Base-by-base conservation (phyloP, 2,329 filamentous ascomycete genomes). In the Xylariales sp. region DNA sequence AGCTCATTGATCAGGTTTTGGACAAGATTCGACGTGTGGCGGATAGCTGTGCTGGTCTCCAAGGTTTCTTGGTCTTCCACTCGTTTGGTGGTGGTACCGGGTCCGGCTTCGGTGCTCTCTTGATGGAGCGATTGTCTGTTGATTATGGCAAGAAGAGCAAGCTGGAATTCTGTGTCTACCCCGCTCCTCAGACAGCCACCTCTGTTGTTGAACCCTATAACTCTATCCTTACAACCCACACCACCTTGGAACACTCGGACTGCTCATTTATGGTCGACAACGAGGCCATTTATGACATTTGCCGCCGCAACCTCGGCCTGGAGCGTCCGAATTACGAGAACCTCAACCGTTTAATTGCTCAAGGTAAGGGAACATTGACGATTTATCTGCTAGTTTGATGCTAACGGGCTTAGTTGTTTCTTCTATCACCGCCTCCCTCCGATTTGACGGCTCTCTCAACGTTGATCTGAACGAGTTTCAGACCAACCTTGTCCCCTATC, bases 121-220 rank as follows among this genome's bases (percentile, higher is more conserved):
- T 99, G 77, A 97, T 99, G 94, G 96, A 99, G 88, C 95, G 96
- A 81, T 90, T 99, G 71, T 98, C 96, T 43, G 93, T 97, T 79
- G 96, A 99, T 85, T 99, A 97, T 81, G 95, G 96, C 87, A 99
- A 99, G 91, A 99, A 99, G 91, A 97, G 93, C 89, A 99, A 99
- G 91, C 90, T 99, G 73, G 96, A 99, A 85, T 99, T 99, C 89
- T 97, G 94, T 79, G 94, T 99, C 80, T 99, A 99, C 87, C 96
- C 96, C 79, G 94, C 96, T 75, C 96, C 96, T 69, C 94, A 97
- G 86, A 96, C 96, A 75, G 93, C 95, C 76, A 97, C 95, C 78
- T 97, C 96, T 52, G 95, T 99, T 69, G 96, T 99, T 73, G 96
- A 99, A 90, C 96, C 96, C 69, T 99, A 99, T 90, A 99, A 99